Base-by-base conservation (phyloP, 176 grass and related monocot species). In the Poa annua region DNA sequence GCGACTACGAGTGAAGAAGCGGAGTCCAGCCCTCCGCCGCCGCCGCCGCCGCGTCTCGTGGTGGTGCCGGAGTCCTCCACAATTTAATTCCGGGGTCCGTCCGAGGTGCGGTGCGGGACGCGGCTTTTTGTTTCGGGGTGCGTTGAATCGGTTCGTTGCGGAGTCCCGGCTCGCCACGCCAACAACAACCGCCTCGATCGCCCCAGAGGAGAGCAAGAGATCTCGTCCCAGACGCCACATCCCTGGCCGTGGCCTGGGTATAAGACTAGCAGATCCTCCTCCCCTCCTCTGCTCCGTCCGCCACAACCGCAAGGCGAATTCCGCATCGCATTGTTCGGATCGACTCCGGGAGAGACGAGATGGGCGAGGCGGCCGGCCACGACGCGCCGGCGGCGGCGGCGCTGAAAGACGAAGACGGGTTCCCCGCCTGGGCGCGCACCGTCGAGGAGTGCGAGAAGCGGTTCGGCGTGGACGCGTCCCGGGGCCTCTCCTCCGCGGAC, bases 361-460 rank as follows among this genome's bases (percentile, higher is more conserved):
- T 98, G 96, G 96, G 92, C 15, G 89, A 90, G 68, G 94, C 86
- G 68, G 94, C 86, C 78, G 83, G 80, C 44, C 53, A 81, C 8
- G 87, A 86, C 13, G 78, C 81, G 85, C 34, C 76, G 57, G 20
- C 48, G 10, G 49, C 26, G n/a, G n/a, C 66, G 48, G 5, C 22
- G 33, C 15, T 3, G 39, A 66, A 67, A 17, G 63, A 39, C 1
- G 9, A 1, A 4, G 35, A n/a, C 0, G 20, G 6, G 15, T 99
- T 99, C 83, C 96, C 96, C 24, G 93, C 93, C 8, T 96, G 96
- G 96, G 89, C 96, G 78, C 88, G 85, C 2, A 87, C 39, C 8
- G 85, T 88, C 0, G 8, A 84, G 6, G 96, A 92, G 72, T 96
- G 96, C 83, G 91, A 96, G 89, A 63, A 56, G 6, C 69, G 54